These are phyloP conservation scores for Cladosporium sp. DNA, from an alignment of 2,329 filamentous ascomycete species.

Conservation along the genomic window DNA sequence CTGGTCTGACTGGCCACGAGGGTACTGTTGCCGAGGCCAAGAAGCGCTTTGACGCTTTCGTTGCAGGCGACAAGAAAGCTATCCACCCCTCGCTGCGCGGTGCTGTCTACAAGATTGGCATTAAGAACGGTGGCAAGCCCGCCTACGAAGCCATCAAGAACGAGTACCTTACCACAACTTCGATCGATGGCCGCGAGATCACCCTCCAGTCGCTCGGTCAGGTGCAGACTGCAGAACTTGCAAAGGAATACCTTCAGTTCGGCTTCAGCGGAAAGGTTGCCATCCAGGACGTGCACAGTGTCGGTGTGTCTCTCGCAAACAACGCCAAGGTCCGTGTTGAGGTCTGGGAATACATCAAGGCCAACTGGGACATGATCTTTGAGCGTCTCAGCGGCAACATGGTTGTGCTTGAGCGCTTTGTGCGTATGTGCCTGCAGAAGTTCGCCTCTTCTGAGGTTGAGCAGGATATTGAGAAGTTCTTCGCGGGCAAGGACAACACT, in stretches of 20 bases:
- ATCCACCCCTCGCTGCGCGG: constrained; percentile 78
- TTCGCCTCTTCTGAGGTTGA: constrained; percentile 69
- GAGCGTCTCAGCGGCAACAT: constrained; percentile 73
- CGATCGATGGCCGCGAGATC: constrained; percentile 88
- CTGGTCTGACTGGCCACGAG: constrained; percentile 72
- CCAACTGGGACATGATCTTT: constrained; percentile 72
- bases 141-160: constrained; percentile 74
- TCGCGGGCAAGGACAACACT: constrained; percentile 77
- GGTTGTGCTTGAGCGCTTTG: constrained; percentile 82
- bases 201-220: constrained; percentile 72
- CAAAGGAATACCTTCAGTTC: constrained; percentile 65
- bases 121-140: constrained; percentile 66
- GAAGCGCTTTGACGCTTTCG: constrained; percentile 76
- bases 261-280: constrained; percentile 81
- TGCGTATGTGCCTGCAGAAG: constrained; percentile 71
- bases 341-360: constrained; percentile 82
- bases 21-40: constrained; percentile 67
- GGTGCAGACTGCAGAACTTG: constrained; percentile 64
- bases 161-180: constrained; percentile 77
- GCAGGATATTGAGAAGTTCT: constrained; percentile 78
- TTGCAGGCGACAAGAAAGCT: constrained; percentile 60
- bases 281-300: constrained; percentile 81
- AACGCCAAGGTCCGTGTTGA: constrained; percentile 70
- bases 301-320: constrained; percentile 65
- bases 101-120: constrained; percentile 73